Conservation (phyloP, 2,329 filamentous ascomycete species). For the Aotearoamyces nothofagi region DNA sequence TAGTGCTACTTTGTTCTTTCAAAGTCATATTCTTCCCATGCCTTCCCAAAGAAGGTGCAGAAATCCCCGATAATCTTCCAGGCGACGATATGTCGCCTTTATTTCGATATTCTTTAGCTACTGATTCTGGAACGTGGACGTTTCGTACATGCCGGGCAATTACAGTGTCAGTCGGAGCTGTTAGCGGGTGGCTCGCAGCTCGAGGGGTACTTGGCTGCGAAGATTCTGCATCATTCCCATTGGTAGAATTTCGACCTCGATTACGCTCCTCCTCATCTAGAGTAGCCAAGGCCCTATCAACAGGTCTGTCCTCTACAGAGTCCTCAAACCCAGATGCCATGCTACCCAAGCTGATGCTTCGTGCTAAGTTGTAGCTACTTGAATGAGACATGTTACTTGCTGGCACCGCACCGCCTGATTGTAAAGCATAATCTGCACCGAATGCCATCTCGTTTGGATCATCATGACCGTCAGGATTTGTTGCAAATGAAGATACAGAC, state of each 20-base stretch:
- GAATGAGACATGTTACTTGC: constrained; percentile 31
- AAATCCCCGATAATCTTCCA: constrained; percentile 30
- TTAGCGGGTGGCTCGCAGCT: constrained; percentile 33
- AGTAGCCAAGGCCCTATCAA: constrained; percentile 29
- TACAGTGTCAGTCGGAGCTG: constrained; percentile 70
- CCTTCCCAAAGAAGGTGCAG: constrained; percentile 34
- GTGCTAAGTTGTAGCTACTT: constrained; percentile 43
- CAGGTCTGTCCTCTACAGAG: constrained; percentile 15
- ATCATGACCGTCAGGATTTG: constrained; percentile 35
- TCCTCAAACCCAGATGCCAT: constrained; percentile 66
- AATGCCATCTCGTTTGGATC: constrained; percentile 58
- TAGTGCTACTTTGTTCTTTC: constrained; percentile 95
- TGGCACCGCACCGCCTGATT: constrained; percentile 64
- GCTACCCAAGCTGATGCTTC: constrained; percentile 77
- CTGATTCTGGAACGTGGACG: constrained; percentile 78
- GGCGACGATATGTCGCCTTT: constrained; percentile 52
- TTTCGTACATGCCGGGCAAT: constrained; percentile 80
- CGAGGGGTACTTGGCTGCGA: constrained; percentile 56
- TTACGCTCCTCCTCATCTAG: constrained; percentile 41
- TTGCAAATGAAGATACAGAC: constrained; percentile 42
- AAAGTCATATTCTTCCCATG: constrained; percentile 65
- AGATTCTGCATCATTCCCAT: constrained; percentile 29
- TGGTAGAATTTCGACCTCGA: constrained; percentile 29
- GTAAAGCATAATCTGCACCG: constrained; percentile 66
- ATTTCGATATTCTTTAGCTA: constrained; percentile 73